A percentile compares a stretch with the other conserved stretches of the same genome.
Evolutionary conservation across 305 asterid genomes (phyloP).

Genomic region (Solanum hybrid): DNA sequence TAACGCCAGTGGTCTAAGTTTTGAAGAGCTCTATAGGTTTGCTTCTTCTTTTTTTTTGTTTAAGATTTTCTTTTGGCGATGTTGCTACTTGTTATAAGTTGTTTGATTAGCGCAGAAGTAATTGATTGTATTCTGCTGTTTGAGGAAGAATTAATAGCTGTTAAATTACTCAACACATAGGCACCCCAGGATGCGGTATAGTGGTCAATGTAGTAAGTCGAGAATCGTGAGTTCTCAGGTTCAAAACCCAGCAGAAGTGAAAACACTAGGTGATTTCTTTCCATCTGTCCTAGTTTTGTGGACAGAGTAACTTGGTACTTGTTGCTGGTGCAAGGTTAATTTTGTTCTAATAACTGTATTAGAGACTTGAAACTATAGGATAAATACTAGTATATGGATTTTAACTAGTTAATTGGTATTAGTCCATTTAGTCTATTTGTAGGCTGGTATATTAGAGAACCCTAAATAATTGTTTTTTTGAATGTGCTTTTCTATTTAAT

Average conservation of each 20-base stretch:
- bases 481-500: background rate
- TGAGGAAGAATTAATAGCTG: background rate
- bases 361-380: background rate
- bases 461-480: background rate
- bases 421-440: background rate
- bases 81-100: background rate
- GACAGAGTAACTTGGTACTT: background rate
- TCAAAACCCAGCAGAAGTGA: background rate
- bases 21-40: conserved; percentile 86
- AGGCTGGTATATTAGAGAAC: background rate
- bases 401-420: background rate
- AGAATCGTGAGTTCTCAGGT: background rate
- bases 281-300: background rate
- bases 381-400: background rate
- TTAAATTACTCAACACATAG: background rate
- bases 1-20: conserved; percentile 91
- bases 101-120: background rate
- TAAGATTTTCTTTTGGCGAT: background rate
- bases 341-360: background rate
- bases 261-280: background rate
- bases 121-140: background rate
- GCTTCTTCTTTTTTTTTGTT: background rate
- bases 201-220: background rate
- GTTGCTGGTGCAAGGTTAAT: background rate
- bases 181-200: background rate